Evolutionary conservation across 352 stramenopile species (phyloP).

Genomic region (Globisporangium cystogenes): DNA sequence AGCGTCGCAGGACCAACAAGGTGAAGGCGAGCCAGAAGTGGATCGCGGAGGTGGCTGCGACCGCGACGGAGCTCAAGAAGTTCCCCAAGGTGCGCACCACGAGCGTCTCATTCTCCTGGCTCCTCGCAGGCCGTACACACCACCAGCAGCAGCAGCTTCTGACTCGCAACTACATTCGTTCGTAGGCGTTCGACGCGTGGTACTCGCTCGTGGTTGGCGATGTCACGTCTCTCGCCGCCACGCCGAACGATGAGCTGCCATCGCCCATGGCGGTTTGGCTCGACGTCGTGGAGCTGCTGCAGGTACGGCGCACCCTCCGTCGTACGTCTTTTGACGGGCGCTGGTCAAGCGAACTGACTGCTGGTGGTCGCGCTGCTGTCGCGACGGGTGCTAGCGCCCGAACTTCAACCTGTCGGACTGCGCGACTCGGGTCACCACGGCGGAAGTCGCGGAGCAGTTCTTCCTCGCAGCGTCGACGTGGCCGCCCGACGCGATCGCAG

Average conservation of each 20-base stretch:
- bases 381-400: slow-evolving; percentile 24
- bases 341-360: too few species aligned
- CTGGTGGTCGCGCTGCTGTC: too few species aligned
- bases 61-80: slow-evolving; percentile 45
- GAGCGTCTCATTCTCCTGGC: not conserved
- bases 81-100: slow-evolving; percentile 28
- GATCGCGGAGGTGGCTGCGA: slow-evolving; percentile 54
- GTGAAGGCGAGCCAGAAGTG: slow-evolving; percentile 78
- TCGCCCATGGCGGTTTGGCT: slow-evolving; percentile 63
- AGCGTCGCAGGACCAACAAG: slow-evolving; percentile 49
- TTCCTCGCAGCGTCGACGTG: slow-evolving; percentile 26
- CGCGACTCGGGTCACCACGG: slow-evolving; percentile 21
- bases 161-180: too few species aligned
- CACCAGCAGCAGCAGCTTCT: too few species aligned
- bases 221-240: slow-evolving; percentile 35
- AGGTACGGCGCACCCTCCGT: slow-evolving; percentile 28
- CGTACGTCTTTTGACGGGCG: too few species aligned
- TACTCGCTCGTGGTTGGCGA: slow-evolving; percentile 53
- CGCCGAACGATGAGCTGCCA: slow-evolving; percentile 64
- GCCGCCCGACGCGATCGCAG: slow-evolving; percentile 11
- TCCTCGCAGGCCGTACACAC: too few species aligned
- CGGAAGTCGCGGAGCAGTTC: slow-evolving; percentile 40
- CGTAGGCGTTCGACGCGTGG: slow-evolving; percentile 70
- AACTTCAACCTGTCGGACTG: slow-evolving; percentile 57
- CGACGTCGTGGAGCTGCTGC: slow-evolving; percentile 61